phyloP scores from a whole-genome alignment of 2,329 filamentous ascomycete genomes.

The Colletotrichum acutatum region DNA sequence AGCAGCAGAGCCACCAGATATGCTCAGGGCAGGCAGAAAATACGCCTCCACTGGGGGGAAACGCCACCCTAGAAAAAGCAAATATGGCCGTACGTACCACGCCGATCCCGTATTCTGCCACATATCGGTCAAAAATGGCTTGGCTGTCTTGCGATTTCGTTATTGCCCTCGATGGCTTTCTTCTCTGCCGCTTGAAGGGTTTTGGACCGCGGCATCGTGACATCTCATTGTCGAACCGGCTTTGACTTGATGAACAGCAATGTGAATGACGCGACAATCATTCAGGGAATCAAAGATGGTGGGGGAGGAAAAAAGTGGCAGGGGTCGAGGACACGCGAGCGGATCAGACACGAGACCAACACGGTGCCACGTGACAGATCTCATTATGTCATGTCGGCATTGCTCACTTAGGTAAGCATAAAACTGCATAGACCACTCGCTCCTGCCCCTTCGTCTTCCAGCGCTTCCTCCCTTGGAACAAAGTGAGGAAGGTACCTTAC shows the following conservation, averaged over 20 bases:
- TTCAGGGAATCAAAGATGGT: neutral
- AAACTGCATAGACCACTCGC: too few relatives aligned
- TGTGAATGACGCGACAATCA: constrained; percentile 4
- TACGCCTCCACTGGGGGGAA: constrained; percentile 15
- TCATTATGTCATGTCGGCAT: too few relatives aligned
- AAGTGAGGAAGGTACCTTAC: too few relatives aligned
- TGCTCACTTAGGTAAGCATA: neutral
- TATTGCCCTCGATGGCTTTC: constrained; percentile 42
- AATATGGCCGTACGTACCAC: constrained; percentile 47
- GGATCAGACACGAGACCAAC: neutral
- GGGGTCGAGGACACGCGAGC: neutral
- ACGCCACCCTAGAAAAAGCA: constrained; percentile 33
- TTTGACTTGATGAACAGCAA: neutral
- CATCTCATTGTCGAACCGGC: neutral
- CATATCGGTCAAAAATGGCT: constrained; percentile 50
- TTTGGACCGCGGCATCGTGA: constrained; percentile 43
- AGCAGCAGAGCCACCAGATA: constrained; percentile 25
- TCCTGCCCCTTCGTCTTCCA: too few relatives aligned
- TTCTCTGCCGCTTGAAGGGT: constrained; percentile 43
- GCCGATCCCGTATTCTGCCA: constrained; percentile 50
- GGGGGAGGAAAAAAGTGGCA: neutral
- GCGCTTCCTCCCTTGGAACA: too few relatives aligned
- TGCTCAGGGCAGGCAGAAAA: constrained; percentile 9
- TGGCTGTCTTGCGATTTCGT: constrained; percentile 58
- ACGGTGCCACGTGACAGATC: neutral